Base-by-base conservation (phyloP, 106 monocot genomes). In the Dendrobium huoshanense region DNA sequence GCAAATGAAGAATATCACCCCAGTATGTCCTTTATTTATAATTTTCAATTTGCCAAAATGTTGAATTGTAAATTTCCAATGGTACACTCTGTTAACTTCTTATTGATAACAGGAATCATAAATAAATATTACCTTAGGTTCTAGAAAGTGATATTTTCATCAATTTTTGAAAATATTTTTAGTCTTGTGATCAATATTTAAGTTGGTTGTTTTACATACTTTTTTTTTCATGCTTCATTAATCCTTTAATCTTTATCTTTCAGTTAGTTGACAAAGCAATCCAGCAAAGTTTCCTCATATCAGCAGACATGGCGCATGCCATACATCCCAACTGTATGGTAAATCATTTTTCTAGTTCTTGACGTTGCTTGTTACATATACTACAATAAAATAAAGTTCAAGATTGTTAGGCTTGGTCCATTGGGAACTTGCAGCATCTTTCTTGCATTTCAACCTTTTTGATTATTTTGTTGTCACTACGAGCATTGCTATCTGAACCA, bases 271-370 rank as follows among this genome's bases (percentile, higher is more conserved):
- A 27, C 27, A 27, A 27, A 27, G 27, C 27, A 27, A 27, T 27
- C 27, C 27, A 27, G 27, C 27, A 27, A 27, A 27, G 27, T 27
- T 99, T 98, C 64, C 84, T 98, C 47, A 95, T 99, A 54, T 99
- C 98, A 85, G 98, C 98, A 51, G 98, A 99, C 67, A 99, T 99
- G 98, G 98, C 98, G 49, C 98, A 99, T 85, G 98, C 98, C 41
- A 85, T 99, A 41, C 98, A 99, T 83, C 98, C 98, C 65, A 99
- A 99, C 82, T 95, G 93, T 77, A 88, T 93, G 92, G 98, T 99
- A 93, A 42, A 20, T 74, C 74, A 42, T 19, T 20, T 74, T 74
- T 74, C 41, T 74, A 43, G 41, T 70, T 74, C 7, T 70, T 70
- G 11, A 9, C 37, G 70, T 11, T 2, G 13, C 9, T 70, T 70